A percentile compares a stretch with the other conserved stretches of the same genome.
phyloP scores from a whole-genome alignment of 2,329 filamentous ascomycete species.

The Verticillium zaregamsianum region DNA sequence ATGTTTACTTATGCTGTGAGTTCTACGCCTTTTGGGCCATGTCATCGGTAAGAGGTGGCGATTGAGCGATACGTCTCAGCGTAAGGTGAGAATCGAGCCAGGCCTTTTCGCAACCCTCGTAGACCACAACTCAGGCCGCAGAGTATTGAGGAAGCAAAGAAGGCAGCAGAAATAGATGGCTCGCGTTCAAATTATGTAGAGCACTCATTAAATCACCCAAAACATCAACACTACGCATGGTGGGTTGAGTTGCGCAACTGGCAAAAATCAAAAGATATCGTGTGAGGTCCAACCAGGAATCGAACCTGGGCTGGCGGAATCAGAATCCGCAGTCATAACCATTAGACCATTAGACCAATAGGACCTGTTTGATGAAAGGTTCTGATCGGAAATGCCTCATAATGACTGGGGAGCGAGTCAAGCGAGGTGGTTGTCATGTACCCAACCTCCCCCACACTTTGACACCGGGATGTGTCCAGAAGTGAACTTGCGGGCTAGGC shows the following conservation, averaged over 20 bases:
- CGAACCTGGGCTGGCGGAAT: slow-evolving; percentile 3
- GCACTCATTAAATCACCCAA: neutral
- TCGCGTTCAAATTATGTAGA: no score
- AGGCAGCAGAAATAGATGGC: no score
- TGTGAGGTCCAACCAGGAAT: slow-evolving; percentile 1
- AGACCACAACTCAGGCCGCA: no score
- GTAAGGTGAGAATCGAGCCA: no score
- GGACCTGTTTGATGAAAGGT: neutral
- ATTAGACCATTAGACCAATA: slow-evolving; percentile 1
- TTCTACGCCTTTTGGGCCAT: no score
- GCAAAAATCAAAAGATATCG: neutral
- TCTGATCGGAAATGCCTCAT: neutral
- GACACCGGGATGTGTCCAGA: no score
- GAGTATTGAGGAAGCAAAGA: no score
- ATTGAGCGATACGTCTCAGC: no score
- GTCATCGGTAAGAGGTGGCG: no score
- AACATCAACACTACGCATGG: neutral
- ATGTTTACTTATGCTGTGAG: no score
- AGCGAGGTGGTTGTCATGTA: neutral
- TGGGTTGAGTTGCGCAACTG: neutral
- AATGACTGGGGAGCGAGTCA: neutral
- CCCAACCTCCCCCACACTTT: neutral
- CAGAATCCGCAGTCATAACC: slow-evolving; percentile 3
- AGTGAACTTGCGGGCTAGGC: no score
- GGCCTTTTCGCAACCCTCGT: no score